A percentile compares a stretch with the other conserved stretches of the same genome.
Evolutionary conservation across 1,284 basidiomycete species (phyloP).

Genomic region (Peniophora sp.): DNA sequence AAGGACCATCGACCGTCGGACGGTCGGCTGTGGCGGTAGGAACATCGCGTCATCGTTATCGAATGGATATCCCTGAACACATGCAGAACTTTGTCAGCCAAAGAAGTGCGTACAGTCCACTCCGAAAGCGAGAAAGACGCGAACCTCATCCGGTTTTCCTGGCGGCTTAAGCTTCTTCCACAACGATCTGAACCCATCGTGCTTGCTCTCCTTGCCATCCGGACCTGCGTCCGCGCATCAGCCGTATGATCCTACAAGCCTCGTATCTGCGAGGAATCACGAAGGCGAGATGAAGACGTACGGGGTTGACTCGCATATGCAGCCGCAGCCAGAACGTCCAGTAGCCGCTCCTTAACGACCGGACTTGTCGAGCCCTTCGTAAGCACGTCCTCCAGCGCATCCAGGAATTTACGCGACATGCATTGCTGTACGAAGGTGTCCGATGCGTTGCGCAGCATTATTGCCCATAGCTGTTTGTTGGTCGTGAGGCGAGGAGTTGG

Average conservation of each 20-base stretch:
- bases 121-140: constrained; percentile 4
- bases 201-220: constrained; percentile 17
- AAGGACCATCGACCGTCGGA: constrained; percentile 12
- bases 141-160: constrained; percentile 66
- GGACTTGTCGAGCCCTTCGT: constrained; percentile 52
- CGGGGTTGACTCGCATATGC: constrained; percentile 51
- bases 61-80: constrained; percentile 55
- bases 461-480: constrained; percentile 64
- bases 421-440: constrained; percentile 60
- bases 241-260: background rate
- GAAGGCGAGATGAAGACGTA: constrained; percentile 18
- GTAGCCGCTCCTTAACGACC: constrained; percentile 62
- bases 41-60: constrained; percentile 72
- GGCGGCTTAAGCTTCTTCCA: constrained; percentile 63
- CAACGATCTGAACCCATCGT: constrained; percentile 51
- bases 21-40: constrained; percentile 41
- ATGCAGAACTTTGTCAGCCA: no score
- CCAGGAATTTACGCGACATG: constrained; percentile 67
- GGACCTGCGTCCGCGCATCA: background rate
- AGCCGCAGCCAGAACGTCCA: constrained; percentile 67
- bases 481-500: no score
- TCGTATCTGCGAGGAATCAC: background rate
- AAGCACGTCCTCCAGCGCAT: constrained; percentile 63
- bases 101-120: no score
- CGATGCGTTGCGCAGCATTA: constrained; percentile 70